Evolutionary conservation across 2,329 filamentous ascomycete species (phyloP).

Genomic region (Xylariales sp.): DNA sequence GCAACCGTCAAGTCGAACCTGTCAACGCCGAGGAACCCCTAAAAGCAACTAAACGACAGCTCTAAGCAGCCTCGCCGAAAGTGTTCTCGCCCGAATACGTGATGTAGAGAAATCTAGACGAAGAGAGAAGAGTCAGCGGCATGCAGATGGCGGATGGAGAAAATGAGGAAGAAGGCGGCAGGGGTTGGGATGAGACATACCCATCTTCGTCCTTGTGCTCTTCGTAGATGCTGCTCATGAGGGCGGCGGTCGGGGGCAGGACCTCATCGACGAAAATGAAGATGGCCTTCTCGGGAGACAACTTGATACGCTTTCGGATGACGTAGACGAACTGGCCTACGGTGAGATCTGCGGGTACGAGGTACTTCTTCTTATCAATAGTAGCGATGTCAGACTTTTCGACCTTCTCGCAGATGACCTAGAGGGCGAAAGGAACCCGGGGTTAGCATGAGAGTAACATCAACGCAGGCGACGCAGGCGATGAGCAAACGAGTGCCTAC

Average conservation of each 20-base stretch:
- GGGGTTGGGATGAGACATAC: constrained; percentile 54
- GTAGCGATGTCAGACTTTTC: constrained; percentile 99
- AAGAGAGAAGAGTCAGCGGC: constrained; percentile 26
- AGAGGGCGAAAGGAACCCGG: constrained; percentile 29
- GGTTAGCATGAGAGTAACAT: constrained; percentile 39
- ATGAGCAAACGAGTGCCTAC: not conserved
- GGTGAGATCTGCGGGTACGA: constrained; percentile 96
- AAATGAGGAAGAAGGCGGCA: not conserved
- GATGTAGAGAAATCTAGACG: constrained; percentile 90
- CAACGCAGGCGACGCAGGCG: not conserved
- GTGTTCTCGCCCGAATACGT: constrained; percentile 99
- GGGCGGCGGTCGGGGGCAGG: constrained; percentile 91
- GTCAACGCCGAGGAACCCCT: constrained; percentile 37
- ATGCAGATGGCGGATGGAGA: constrained; percentile 13
- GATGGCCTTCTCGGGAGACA: constrained; percentile 99
- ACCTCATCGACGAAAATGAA: constrained; percentile 99
- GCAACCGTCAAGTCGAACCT: constrained; percentile 45
- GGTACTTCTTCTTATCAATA: constrained; percentile 99
- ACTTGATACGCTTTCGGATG: constrained; percentile 99
- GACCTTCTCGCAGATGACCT: constrained; percentile 99
- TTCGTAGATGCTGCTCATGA: constrained; percentile 99
- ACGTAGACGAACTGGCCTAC: constrained; percentile 99
- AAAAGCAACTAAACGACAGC: constrained; percentile 31
- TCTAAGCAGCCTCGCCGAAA: constrained; percentile 73
- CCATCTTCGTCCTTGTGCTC: constrained; percentile 92